Base-by-base conservation (phyloP, 179 eudicot genomes). In the Vitellaria paradoxa region DNA sequence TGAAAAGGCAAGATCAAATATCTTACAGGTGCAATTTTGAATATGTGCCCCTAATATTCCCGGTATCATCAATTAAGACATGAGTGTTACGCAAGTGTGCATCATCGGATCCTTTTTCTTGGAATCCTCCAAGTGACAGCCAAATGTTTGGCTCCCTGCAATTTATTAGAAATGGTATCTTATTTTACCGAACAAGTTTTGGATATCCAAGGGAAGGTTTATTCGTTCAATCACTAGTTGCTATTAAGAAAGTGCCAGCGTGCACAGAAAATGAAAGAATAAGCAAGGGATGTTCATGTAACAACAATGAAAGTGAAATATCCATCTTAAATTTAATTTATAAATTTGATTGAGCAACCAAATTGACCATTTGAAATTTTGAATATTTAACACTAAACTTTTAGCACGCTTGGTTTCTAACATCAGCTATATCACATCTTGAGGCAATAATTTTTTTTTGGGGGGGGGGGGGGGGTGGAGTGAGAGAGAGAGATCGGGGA, bases 111-210 rank as follows among this genome's bases (percentile, higher is more conserved):
- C 92, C 97, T 78, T 87, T 91, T 76, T 92, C 98, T 72, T 92
- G 98, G 82, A 92, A 94, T 37, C 98, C 98, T 77, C 98, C 98
- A 63, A 94, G 94, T 55, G 98, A 94, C 77, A 94, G 59, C 98
- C 98, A 94, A 74, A 94, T 94, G 65, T 80, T 85, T 23, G 97
- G 90, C 20, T 94, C 94, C 83, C 97, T 93, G 91, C 82, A 87
- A 63, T 72, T 37, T 56, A 72, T 11, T 6, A 14, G 15, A 50
- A 45, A 57, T 67, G 20, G 30, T 26, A 8, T 12, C 8, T 49
- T 55, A 40, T 60, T 74, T 53, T 21, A 21, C 17, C 17, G n/a
- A 62, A 68, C 40, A 49, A 68, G 13, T 55, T 1, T 30, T 52
- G 49, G 49, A 30, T 30, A 26, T 68, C 40, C 18, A 67, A 1